Conservation (phyloP, 352 stramenopile genomes). For the Phytopythium cucurbitacearum region DNA sequence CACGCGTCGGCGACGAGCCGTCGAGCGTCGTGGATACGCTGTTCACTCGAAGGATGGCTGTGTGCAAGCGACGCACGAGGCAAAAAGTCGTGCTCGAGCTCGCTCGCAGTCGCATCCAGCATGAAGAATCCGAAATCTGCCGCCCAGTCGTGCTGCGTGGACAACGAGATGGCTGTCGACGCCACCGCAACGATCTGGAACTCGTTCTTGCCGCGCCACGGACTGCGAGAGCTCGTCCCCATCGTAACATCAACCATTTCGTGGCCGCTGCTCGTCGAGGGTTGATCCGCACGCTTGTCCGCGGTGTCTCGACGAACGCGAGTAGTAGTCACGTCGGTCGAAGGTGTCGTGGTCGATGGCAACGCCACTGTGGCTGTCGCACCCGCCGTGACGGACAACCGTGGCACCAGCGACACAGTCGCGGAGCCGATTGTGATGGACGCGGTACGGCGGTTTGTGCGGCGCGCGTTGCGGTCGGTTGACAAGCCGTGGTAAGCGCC, state of each 20-base stretch:
- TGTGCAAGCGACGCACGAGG: slow-evolving; percentile 12
- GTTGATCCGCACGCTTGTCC: too few species aligned
- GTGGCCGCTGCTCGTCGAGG: too few species aligned
- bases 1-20: background rate
- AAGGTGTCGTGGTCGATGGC: too few species aligned
- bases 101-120: slow-evolving; percentile 2
- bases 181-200: slow-evolving; percentile 55
- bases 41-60: slow-evolving; percentile 8
- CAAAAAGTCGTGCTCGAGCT: slow-evolving; percentile 16
- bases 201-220: slow-evolving; percentile 1
- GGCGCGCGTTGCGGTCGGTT: background rate
- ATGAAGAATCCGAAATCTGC: slow-evolving; percentile 23
- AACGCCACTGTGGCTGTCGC: background rate
- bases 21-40: slow-evolving; percentile 13
- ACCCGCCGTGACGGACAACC: background rate
- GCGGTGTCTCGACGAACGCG: too few species aligned
- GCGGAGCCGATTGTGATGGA: slow-evolving; percentile 1
- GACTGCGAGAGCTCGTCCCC: background rate
- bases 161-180: slow-evolving; percentile 5
- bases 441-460: slow-evolving; percentile 2
- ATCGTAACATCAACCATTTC: too few species aligned
- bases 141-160: slow-evolving; percentile 12
- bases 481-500: background rate
- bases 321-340: too few species aligned
- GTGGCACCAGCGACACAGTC: too few species aligned